Evolutionary conservation across 176 grass and related monocot species (phyloP), one percentile per base, ranked within the genome.

Genomic region (Thinopyrum elongatum): DNA sequence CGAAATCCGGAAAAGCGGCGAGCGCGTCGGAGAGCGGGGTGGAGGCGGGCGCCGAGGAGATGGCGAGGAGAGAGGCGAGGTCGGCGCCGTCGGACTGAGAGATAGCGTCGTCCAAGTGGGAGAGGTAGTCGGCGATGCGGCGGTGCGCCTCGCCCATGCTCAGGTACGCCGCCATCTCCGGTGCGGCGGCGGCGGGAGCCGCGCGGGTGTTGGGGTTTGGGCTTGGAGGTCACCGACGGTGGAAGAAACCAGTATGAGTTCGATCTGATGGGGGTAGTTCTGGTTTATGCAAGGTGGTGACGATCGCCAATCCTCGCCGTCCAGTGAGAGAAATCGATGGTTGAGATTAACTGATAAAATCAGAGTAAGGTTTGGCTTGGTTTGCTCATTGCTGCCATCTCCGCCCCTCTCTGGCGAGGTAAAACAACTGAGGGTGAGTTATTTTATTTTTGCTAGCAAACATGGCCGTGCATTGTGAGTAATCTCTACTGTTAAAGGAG

Each of bases 121-220:
- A 79, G 29, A 96, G 90, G 85, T 96, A 91, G 19, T 89, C 86
- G 3, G 42, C 29, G 79, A 99, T 91, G 59, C 94, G 94, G 73
- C 97, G 94, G 82, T 99, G 97, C 41, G 92, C 92, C 80, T 99
- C 94, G 25, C 94, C 94, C 86, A 90, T 90, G 87, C 97, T 99
- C 58, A 96, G 70, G 77, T 94, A 94, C 34, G 90, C 76, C 29
- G 89, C 94, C 94, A 92, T 94, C 85, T 73, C 85, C 83, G 61
- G 70, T 31, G 80, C 33, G 22, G 3, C 28, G 23, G 42, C 39
- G 34, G 44, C 39, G 68, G 25, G 34, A 23, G 28, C 62, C 80
- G 57, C 57, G 62, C 62, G 34, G 21, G 30, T n/a, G 49, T 49
- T 47, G 57, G 82, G 74, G 47, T 66, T 67, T 82, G 68, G 77